Evolutionary conservation across 208 protist genomes (phyloP).

Genomic region (Trypanosoma theileri): DNA sequence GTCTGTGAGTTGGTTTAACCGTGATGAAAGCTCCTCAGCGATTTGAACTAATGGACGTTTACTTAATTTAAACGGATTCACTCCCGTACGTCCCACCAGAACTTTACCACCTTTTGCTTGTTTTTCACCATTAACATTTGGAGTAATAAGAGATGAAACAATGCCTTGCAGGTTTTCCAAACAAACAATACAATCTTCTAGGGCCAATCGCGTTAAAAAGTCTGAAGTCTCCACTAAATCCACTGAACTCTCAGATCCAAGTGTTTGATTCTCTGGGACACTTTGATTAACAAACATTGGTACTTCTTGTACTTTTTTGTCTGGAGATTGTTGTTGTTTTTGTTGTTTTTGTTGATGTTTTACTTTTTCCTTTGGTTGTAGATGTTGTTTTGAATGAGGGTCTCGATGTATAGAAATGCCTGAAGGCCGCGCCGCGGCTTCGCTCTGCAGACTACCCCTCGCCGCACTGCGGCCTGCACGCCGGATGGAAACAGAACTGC

Average conservation of each 20-base stretch:
- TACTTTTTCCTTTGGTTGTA: no score
- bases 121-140: slow-evolving; percentile 10
- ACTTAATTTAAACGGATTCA: slow-evolving; percentile 42
- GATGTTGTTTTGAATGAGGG: no score
- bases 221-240: not conserved
- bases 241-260: not conserved
- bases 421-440: no score
- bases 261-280: not conserved
- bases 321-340: no score
- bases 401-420: no score
- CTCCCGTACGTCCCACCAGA: slow-evolving; percentile 1
- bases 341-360: no score
- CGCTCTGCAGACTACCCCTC: no score
- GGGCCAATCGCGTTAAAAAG: slow-evolving; percentile 38
- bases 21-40: slow-evolving; percentile 44
- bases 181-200: slow-evolving; percentile 39
- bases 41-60: slow-evolving; percentile 41
- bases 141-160: slow-evolving; percentile 25
- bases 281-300: not conserved
- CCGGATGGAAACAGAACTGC: no score
- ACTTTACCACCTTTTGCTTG: not conserved
- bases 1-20: slow-evolving; percentile 17
- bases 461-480: no score
- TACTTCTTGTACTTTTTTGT: no score
- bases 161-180: slow-evolving; percentile 38